Evolutionary conservation across 768 basidiomycete species (phyloP), one percentile per base, ranked within the genome.

Genomic region (Tricholoma sp.): DNA sequence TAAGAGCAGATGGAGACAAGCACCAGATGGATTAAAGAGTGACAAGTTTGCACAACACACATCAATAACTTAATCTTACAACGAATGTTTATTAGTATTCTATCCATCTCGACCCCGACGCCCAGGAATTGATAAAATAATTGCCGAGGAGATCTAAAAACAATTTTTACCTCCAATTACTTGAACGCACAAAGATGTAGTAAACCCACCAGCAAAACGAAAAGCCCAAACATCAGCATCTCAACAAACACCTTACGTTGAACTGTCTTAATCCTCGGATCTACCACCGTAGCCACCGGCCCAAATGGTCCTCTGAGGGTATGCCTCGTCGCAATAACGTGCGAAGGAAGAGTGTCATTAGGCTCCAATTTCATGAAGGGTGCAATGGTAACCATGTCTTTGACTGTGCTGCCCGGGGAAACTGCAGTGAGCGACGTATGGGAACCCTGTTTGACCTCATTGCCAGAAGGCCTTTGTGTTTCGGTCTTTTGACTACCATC

Each of bases 201-300:
- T 41, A 24, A 21, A 59, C 66, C 50, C 45, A 71, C 71, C 55
- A 67, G n/a, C 37, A 63, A 49, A 35, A 59, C 50, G 24, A 52
- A 60, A 18, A 70, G 43, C 4, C 71, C 73, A 21, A 66, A 62
- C 3, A 59, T 31, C 32, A 64, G 56, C 22, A 73, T 63, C 5
- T 71, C 71, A 14, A 63, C 62, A 65, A 74, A 52, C 29, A 74
- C 54, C 54, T 64, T 61, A 37, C 59, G 56, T 57, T 75, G 75
- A 32, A 68, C 67, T 9, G 61, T 69, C 39, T 66, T 64, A 41
- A 77, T 73, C 37, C 69, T 63, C 50, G 71, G 73, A 54, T 77
- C 76, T 45, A 68, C n/a, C n/a, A n/a, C n/a, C n/a, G 62, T 37
- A 76, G 70, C 35, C 60, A 74, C 73, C 5, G 74, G 74, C n/a